Conservation (phyloP, 345 rosid species). For the Aegle marmelos region DNA sequence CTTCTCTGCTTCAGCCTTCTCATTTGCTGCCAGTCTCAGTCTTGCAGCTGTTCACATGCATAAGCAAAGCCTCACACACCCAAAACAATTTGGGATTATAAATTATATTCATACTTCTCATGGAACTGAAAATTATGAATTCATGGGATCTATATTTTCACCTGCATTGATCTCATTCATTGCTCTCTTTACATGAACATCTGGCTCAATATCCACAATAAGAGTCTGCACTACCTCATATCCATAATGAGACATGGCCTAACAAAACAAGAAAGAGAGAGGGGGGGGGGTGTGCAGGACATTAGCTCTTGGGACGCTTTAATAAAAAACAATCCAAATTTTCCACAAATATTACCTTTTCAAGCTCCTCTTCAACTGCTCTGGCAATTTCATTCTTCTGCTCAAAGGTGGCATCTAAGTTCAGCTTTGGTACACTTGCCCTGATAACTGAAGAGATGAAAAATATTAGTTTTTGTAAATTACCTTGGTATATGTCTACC, state of each 20-base stretch:
- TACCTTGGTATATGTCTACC: not conserved
- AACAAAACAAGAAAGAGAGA: too few relatives aligned
- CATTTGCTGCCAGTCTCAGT: conserved; percentile 15
- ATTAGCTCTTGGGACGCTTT: not conserved
- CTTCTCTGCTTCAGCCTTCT: conserved; percentile 22
- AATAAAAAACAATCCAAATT: not conserved
- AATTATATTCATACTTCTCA: not conserved
- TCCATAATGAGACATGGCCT: conserved; percentile 25
- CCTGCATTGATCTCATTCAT: conserved; percentile 30
- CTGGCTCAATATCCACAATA: conserved; percentile 6
- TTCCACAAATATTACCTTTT: conserved; percentile 15
- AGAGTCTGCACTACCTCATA: conserved; percentile 22
- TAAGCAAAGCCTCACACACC: not conserved
- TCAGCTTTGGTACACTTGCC: conserved; percentile 13
- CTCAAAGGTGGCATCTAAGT: conserved; percentile 17
- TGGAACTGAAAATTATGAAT: not conserved
- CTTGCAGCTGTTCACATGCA: conserved; percentile 10
- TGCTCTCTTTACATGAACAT: conserved; percentile 17
- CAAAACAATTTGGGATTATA: not conserved
- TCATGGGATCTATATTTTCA: not conserved
- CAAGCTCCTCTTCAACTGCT: conserved; percentile 24
- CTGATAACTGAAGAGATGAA: conserved; percentile 8
- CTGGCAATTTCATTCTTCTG: conserved; percentile 24
- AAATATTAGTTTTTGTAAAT: not conserved
- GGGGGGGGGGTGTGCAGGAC: too few relatives aligned